phyloP scores from a whole-genome alignment of 2,329 filamentous ascomycete species.

The Fusarium xylarioides region DNA sequence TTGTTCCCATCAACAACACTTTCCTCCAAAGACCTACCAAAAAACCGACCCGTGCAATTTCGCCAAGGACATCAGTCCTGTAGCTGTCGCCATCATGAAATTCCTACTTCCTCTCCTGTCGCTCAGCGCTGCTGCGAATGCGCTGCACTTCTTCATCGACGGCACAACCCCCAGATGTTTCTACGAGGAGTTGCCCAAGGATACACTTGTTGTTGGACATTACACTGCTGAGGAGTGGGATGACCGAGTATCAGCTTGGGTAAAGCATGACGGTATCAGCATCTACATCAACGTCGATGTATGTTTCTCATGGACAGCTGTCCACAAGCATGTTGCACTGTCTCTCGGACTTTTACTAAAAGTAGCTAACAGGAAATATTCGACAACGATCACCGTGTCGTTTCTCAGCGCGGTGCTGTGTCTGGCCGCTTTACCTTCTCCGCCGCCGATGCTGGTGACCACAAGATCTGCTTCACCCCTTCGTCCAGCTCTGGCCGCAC shows the following conservation, averaged over 20 bases:
- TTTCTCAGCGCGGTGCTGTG: slow-evolving; percentile 80
- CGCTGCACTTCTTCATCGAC: slow-evolving; percentile 96
- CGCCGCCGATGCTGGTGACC: slow-evolving; percentile 92
- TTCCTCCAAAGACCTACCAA: not conserved
- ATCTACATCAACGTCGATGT: slow-evolving; percentile 93
- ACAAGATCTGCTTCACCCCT: slow-evolving; percentile 93
- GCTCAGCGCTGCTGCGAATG: slow-evolving; percentile 73
- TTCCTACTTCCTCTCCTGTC: slow-evolving; percentile 71
- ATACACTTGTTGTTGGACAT: slow-evolving; percentile 93
- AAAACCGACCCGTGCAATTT: slow-evolving; percentile 27
- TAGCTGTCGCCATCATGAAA: slow-evolving; percentile 58
- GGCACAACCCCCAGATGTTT: slow-evolving; percentile 90
- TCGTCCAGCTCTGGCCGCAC: slow-evolving; percentile 74
- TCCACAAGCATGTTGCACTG: not conserved
- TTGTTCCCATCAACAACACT: slow-evolving; percentile 15
- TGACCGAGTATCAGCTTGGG: slow-evolving; percentile 72
- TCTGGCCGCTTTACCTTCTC: slow-evolving; percentile 94
- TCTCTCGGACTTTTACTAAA: slow-evolving; percentile 1
- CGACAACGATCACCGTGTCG: slow-evolving; percentile 96
- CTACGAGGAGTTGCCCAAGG: slow-evolving; percentile 97
- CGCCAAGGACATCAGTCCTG: slow-evolving; percentile 8
- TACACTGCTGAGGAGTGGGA: slow-evolving; percentile 89
- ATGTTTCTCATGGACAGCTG: slow-evolving; percentile 44
- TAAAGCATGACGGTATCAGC: slow-evolving; percentile 76
- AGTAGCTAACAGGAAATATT: slow-evolving; percentile 76